Base-by-base conservation (phyloP, 2,329 filamentous ascomycete species). In the Ophiostoma sp. region DNA sequence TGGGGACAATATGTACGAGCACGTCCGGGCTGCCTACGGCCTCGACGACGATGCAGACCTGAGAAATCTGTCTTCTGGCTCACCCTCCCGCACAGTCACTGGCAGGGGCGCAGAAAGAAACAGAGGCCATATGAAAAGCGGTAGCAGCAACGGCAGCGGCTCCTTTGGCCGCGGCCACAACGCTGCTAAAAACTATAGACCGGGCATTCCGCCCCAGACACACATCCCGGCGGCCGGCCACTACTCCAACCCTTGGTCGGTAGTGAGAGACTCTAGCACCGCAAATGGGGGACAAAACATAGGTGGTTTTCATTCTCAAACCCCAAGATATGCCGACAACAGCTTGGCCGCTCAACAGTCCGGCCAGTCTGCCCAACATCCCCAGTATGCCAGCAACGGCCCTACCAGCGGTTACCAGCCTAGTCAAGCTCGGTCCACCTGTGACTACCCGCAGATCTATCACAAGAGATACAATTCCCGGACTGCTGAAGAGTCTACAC, bases 1-100 rank as follows among this genome's bases (percentile, higher is more conserved):
- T 13, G 48, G 31, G 48, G 23, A 27, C 44, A 64, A 31, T 1
- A 17, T 71, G 7, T 71, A 68, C 52, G 69, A 71, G 13, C 69
- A 68, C 31, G 71, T 71, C 13, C 57, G 68, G 17, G 71, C 60
- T 3, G 69, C 66, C 15, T 71, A 71, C n/a, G 67, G 60, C 52
- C 64, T 71, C 4, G 66, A 67, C 20, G 60, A 62, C 7, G 69
- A 67, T 27, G 35, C 44, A 4, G 60, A 33, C 10, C 33, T 52
- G 33, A 7, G 35, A 10, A 20, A 39, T 11, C 20, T 65, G 20
- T 1, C 62, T 7, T 13, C 35, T 7, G 5, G 33, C 15, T 10
- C 60, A 7, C n/a, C 17, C 60, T 6, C 13, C 15, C 57, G 57
- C 2, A 3, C n/a, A 54, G n/a, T 20, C 44, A 6, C 44, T 5